Evolutionary conservation across 116 monocot species (phyloP), one percentile per base, ranked within the genome.

Genomic region (Trichopus zeylanicus): DNA sequence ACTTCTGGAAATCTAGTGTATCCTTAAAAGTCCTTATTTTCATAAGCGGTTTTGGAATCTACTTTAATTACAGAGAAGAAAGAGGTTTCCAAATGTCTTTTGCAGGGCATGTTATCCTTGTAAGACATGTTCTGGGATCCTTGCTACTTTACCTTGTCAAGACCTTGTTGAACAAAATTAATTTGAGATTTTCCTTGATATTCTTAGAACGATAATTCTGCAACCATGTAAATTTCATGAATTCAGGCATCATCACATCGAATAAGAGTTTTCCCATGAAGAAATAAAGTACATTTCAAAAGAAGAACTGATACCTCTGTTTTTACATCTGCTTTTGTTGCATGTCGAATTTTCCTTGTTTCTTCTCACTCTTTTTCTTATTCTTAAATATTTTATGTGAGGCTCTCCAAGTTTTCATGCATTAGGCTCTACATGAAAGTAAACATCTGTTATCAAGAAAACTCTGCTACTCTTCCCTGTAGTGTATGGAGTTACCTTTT

Each of bases 351-450:
- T 75, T 75, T 89, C 52, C 27, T 73, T 29, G 61, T 55, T 42
- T 86, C 83, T 51, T 71, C 71, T 33, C 86, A 80, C 78, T n/a
- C n/a, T n/a, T n/a, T 81, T 89, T 28, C 70, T 51, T 46, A 89
- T 60, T 11, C 62, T 72, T 24, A 82, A 86, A 69, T 89, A 89
- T 73, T 89, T 94, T 69, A 61, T 55, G 1, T 60, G 73, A 59
- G 89, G 93, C 61, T 83, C 86, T 70, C 83, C 83, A 53, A 94
- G 82, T 76, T 76, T 94, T 16, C 76, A 77, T 15, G 70, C 80
- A 74, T 86, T 94, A 56, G 86, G 78, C 53, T 89, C 86, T 63
- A 89, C 89, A 86, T 89, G 66, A n/a, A n/a, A n/a, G n/a, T 16
- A 39, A 39, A 10, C 16, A 0, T 13, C 2, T 16, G 2, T 13